phyloP scores from a whole-genome alignment of 2,329 filamentous ascomycete species.

The Tolypocladium pustulatum region DNA sequence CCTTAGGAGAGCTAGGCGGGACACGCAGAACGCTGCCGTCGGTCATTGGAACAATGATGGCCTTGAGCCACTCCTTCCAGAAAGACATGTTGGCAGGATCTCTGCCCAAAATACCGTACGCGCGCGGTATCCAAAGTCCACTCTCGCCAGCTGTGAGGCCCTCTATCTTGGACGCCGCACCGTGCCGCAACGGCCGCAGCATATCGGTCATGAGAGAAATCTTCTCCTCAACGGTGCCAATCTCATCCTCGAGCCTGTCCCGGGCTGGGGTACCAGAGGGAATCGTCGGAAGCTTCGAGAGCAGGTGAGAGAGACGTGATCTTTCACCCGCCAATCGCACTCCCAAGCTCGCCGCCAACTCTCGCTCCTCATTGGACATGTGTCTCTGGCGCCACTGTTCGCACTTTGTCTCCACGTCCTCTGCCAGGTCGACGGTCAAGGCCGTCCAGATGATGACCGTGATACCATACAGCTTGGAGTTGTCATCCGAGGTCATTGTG shows the following conservation, averaged over 20 bases:
- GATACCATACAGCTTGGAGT: constrained; percentile 84
- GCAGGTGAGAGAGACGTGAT: constrained; percentile 77
- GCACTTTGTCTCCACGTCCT: constrained; percentile 71
- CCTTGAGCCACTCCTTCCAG: constrained; percentile 98
- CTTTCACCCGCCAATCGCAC: constrained; percentile 79
- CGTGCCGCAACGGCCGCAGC: constrained; percentile 81
- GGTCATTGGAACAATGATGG: constrained; percentile 90
- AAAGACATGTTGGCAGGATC: constrained; percentile 78
- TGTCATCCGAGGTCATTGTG: constrained; percentile 91
- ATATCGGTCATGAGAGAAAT: constrained; percentile 96
- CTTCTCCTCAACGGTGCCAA: constrained; percentile 93
- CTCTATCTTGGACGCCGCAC: constrained; percentile 93
- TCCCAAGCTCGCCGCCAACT: constrained; percentile 83
- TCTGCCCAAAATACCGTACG: constrained; percentile 83
- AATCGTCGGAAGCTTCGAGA: constrained; percentile 71
- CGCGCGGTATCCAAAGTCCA: constrained; percentile 88
- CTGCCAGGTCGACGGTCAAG: constrained; percentile 68
- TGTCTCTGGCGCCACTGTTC: constrained; percentile 77
- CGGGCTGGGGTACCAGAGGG: constrained; percentile 72
- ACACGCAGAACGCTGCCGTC: constrained; percentile 75
- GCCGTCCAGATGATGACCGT: constrained; percentile 90
- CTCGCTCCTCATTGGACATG: constrained; percentile 84
- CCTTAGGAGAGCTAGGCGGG: constrained; percentile 76
- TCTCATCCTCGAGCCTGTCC: constrained; percentile 83
- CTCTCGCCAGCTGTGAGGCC: constrained; percentile 91